Conservation (phyloP, 139 green algal species). For the Mychonastes homosphaera region DNA sequence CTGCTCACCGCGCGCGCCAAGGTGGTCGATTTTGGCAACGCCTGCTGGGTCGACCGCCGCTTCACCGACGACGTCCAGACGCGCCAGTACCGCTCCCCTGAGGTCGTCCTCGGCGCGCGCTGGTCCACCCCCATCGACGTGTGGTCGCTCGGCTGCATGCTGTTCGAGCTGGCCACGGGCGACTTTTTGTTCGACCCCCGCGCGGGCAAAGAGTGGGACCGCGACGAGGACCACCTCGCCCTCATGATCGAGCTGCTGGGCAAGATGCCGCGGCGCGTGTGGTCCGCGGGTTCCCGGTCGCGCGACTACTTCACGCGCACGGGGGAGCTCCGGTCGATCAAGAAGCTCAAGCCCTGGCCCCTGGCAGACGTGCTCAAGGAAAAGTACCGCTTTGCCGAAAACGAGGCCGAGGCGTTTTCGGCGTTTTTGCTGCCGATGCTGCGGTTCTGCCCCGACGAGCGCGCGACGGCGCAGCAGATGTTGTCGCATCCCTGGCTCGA, state of each 20-base stretch:
- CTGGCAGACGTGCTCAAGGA: constrained; percentile 83
- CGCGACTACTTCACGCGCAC: constrained; percentile 83
- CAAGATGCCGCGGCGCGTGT: constrained; percentile 63
- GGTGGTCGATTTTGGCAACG: constrained; percentile 98
- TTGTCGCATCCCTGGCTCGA: not conserved
- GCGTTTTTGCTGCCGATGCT: constrained; percentile 92
- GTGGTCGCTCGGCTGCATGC: constrained; percentile 92
- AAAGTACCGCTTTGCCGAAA: constrained; percentile 76
- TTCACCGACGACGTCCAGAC: constrained; percentile 98
- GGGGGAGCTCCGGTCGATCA: constrained; percentile 87
- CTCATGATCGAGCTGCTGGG: constrained; percentile 95
- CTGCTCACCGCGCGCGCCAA: constrained; percentile 47
- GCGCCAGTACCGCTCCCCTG: constrained; percentile 83
- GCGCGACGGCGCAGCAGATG: not conserved
- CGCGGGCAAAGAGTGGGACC: constrained; percentile 33
- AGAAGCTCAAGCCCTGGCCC: constrained; percentile 81
- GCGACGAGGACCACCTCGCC: constrained; percentile 97
- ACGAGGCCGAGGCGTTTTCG: constrained; percentile 57
- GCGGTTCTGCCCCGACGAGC: constrained; percentile 55
- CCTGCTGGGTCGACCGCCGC: constrained; percentile 94
- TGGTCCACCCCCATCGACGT: constrained; percentile 75
- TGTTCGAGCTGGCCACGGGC: constrained; percentile 96
- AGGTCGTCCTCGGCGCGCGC: constrained; percentile 29
- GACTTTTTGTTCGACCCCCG: constrained; percentile 95
- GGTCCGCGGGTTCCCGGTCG: constrained; percentile 55